Conservation (phyloP, 2,329 filamentous ascomycete species). For the Apiospora malaysiana region DNA sequence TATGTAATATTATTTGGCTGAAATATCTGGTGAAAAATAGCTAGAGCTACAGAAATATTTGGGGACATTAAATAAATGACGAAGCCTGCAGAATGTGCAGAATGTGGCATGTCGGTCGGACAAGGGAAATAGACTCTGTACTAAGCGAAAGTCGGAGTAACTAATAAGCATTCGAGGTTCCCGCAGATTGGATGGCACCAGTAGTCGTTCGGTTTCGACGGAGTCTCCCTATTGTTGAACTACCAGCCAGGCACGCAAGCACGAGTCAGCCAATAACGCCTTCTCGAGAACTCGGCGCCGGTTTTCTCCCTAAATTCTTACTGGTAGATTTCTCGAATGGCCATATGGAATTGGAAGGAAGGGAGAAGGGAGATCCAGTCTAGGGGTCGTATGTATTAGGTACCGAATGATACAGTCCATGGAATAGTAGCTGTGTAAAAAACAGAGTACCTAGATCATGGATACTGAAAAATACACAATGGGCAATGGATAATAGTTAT, state of each 20-base stretch:
- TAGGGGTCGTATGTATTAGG: neutral
- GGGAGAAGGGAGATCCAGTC: neutral
- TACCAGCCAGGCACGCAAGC: slow-evolving; percentile 1
- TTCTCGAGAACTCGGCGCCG: slow-evolving; percentile 7
- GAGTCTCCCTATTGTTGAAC: neutral
- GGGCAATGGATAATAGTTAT: no score
- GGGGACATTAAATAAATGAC: neutral
- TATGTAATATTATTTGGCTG: neutral
- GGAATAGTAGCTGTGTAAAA: no score
- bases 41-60: neutral
- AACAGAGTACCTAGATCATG: no score
- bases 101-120: neutral
- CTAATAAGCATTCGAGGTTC: neutral
- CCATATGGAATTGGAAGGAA: slow-evolving; percentile 2
- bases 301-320: neutral
- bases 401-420: no score
- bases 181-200: slow-evolving; percentile 8
- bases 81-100: neutral
- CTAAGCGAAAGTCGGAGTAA: slow-evolving; percentile 1
- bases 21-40: neutral
- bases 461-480: no score
- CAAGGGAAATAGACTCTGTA: neutral
- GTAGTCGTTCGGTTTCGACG: neutral
- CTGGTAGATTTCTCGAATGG: neutral
- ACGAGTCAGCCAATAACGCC: slow-evolving; percentile 18